These are phyloP conservation scores for Neobulgaria alba DNA, from an alignment of 2,329 filamentous ascomycete genomes.

Conservation along the genomic window DNA sequence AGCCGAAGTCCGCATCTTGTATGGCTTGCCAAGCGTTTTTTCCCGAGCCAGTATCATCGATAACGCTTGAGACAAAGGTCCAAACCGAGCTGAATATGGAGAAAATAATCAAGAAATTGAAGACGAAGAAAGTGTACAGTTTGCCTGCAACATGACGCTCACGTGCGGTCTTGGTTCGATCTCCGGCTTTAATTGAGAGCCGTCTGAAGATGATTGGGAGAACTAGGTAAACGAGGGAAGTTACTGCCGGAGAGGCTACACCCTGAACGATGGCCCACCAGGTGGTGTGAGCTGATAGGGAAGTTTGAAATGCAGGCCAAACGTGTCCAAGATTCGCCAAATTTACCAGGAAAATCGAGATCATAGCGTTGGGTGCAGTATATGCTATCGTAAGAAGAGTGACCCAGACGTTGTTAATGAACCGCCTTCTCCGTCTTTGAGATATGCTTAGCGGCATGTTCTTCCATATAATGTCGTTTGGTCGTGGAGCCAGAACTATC, in stretches of 20 bases:
- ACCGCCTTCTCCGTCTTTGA: constrained; percentile 60
- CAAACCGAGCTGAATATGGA: constrained; percentile 83
- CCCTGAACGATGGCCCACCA: constrained; percentile 88
- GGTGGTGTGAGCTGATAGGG: constrained; percentile 51
- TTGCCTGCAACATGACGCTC: constrained; percentile 87
- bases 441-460: constrained; percentile 70
- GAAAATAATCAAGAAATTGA: constrained; percentile 95
- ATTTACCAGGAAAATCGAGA: constrained; percentile 88
- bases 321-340: constrained; percentile 70
- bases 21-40: constrained; percentile 63
- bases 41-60: constrained; percentile 47
- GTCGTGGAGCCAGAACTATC: constrained; percentile 71
- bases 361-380: constrained; percentile 88
- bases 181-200: constrained; percentile 73
- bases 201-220: constrained; percentile 88
- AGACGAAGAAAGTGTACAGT: constrained; percentile 90
- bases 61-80: constrained; percentile 59
- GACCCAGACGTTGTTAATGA: constrained; percentile 81
- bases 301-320: constrained; percentile 65
- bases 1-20: constrained; percentile 51
- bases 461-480: constrained; percentile 92
- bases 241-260: constrained; percentile 80
- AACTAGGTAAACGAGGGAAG: constrained; percentile 77
- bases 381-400: constrained; percentile 71
- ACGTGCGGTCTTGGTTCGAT: constrained; percentile 83